Evolutionary conservation across 2,329 filamentous ascomycete genomes (phyloP).

Genomic region (Alternaria ventricosa): DNA sequence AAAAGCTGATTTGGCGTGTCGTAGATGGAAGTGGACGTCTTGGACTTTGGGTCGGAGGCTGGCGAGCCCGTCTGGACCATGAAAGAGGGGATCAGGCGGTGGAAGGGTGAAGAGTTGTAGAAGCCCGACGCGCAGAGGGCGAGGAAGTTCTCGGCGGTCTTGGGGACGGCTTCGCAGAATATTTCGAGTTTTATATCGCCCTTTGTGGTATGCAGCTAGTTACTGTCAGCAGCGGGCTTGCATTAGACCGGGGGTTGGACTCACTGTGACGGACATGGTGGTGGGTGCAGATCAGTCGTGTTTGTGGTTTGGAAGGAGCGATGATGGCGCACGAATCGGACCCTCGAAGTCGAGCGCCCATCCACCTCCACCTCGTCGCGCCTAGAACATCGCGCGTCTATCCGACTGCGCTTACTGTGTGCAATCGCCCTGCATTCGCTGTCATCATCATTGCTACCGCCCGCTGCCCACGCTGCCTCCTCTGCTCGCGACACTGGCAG

Average conservation of each 20-base stretch:
- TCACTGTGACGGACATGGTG: slow-evolving; percentile 57
- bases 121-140: slow-evolving; percentile 81
- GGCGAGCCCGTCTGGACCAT: slow-evolving; percentile 78
- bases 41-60: slow-evolving; percentile 59
- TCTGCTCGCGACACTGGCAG: neutral
- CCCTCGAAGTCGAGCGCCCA: slow-evolving; percentile 6
- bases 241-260: slow-evolving; percentile 11
- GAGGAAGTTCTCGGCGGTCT: slow-evolving; percentile 92
- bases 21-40: slow-evolving; percentile 76
- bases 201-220: slow-evolving; percentile 77
- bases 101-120: slow-evolving; percentile 77
- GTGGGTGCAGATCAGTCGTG: slow-evolving; percentile 20
- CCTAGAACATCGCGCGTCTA: slow-evolving; percentile 14
- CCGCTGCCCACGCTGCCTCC: neutral
- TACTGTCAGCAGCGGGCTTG: neutral
- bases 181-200: slow-evolving; percentile 95
- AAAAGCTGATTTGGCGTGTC: slow-evolving; percentile 59
- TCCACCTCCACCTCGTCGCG: slow-evolving; percentile 8
- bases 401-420: slow-evolving; percentile 3
- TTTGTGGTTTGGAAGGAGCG: slow-evolving; percentile 7
- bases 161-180: slow-evolving; percentile 93
- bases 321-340: slow-evolving; percentile 10
- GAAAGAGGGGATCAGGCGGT: slow-evolving; percentile 80
- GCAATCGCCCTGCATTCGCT: slow-evolving; percentile 13
- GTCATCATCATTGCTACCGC: slow-evolving; percentile 3